phyloP scores from a whole-genome alignment of 345 rosid species.

The Schrenkiella parvula region DNA sequence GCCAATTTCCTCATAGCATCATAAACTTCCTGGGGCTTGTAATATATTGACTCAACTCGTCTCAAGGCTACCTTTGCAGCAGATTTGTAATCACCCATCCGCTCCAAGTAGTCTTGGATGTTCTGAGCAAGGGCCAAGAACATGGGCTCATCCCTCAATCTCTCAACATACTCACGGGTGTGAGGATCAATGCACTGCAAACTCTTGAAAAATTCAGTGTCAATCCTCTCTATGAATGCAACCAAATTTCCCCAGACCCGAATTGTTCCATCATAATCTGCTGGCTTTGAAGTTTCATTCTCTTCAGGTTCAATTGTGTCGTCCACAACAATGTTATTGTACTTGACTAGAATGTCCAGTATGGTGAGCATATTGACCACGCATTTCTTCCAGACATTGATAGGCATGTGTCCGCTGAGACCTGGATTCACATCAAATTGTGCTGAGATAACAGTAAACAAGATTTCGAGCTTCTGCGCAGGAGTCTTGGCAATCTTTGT shows the following conservation, averaged over 20 bases:
- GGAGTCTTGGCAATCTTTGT: constrained; percentile 96
- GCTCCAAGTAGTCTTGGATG: constrained; percentile 77
- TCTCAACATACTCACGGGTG: constrained; percentile 84
- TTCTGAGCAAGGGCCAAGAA: constrained; percentile 81
- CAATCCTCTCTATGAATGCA: constrained; percentile 85
- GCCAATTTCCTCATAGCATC: constrained; percentile 95
- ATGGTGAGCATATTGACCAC: constrained; percentile 70
- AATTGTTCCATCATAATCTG: constrained; percentile 57
- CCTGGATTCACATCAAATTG: constrained; percentile 98
- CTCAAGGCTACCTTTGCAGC: constrained; percentile 82
- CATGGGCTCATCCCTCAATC: constrained; percentile 85
- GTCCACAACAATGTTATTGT: constrained; percentile 67
- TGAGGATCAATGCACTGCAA: constrained; percentile 95
- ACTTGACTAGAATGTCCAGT: constrained; percentile 78
- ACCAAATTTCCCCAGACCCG: constrained; percentile 91
- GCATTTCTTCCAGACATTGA: constrained; percentile 89
- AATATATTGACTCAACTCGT: constrained; percentile 78
- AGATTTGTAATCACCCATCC: constrained; percentile 61
- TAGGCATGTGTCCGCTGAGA: constrained; percentile 96
- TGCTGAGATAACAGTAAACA: constrained; percentile 84
- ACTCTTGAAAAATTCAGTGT: constrained; percentile 89
- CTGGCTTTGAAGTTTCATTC: constrained; percentile 80
- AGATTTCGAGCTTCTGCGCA: constrained; percentile 93
- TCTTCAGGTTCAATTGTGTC: constrained; percentile 79
- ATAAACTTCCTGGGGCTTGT: constrained; percentile 91